These are phyloP conservation scores for Chlorella sorokiniana DNA, from an alignment of 139 green algal species.

Conservation along the genomic window DNA sequence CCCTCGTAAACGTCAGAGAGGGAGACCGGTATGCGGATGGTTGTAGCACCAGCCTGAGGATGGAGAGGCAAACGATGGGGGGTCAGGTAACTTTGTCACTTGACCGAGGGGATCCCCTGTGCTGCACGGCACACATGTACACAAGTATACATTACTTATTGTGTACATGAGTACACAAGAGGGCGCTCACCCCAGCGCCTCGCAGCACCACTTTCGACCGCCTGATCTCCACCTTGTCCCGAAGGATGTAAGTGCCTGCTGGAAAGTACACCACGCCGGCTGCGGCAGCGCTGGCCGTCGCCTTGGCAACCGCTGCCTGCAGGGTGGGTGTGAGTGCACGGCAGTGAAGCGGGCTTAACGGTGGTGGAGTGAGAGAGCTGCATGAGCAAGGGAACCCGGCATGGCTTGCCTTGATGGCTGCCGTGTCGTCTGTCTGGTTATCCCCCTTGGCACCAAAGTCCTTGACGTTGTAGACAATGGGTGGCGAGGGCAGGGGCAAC, in stretches of 20 bases:
- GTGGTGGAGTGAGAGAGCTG: background rate
- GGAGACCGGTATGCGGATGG: conserved; percentile 7
- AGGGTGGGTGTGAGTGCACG: background rate
- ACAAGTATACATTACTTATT: background rate
- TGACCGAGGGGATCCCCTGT: background rate
- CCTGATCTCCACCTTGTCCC: background rate
- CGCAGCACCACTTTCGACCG: background rate
- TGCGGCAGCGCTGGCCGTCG: background rate
- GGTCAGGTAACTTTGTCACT: background rate
- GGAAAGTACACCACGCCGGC: conserved; percentile 2
- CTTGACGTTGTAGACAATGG: background rate
- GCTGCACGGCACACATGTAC: background rate
- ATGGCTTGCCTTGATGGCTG: background rate
- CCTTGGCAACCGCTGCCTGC: conserved; percentile 5
- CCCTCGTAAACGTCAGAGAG: conserved; percentile 9
- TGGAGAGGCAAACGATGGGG: background rate
- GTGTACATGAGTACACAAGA: background rate
- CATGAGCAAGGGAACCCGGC: background rate
- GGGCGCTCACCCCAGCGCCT: background rate
- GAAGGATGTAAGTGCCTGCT: background rate
- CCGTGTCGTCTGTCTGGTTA: background rate
- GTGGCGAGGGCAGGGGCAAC: background rate
- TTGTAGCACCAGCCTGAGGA: background rate
- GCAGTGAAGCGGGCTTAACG: background rate
- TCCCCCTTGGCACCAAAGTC: background rate